Percentiles rank a stretch among this genome's conserved stretches.
Conservation (phyloP, 805 yeast genomes). For the Candida cerambycidarum region DNA sequence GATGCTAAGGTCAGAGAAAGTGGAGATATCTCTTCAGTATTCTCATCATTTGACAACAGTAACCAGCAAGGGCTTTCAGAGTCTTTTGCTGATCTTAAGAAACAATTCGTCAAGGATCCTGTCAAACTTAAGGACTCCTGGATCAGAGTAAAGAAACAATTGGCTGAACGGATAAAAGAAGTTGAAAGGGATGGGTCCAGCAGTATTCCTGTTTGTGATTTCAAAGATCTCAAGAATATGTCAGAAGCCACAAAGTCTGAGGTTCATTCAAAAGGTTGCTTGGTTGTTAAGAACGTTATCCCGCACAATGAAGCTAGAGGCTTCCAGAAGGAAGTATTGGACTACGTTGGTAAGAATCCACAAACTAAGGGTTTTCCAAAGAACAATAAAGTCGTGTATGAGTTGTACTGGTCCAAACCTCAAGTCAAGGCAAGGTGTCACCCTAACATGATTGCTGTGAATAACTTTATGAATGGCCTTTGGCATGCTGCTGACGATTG, state of each 20-base stretch:
- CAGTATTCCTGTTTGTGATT: slow-evolving; percentile 23
- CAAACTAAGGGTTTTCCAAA: slow-evolving; percentile 25
- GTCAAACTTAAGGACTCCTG: slow-evolving; percentile 5
- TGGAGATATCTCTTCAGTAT: slow-evolving; percentile 23
- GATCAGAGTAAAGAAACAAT: slow-evolving; percentile 2
- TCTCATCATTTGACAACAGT: slow-evolving; percentile 6
- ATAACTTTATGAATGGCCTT: slow-evolving; percentile 21
- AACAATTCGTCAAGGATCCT: not conserved
- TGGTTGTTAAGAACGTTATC: slow-evolving; percentile 31
- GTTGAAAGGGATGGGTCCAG: slow-evolving; percentile 21
- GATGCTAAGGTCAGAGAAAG: slow-evolving; percentile 62
- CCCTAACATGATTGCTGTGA: slow-evolving; percentile 25
- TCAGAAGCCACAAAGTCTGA: not conserved
- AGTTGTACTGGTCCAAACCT: slow-evolving; percentile 38
- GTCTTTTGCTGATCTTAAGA: slow-evolving; percentile 3
- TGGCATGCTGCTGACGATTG: slow-evolving; percentile 27
- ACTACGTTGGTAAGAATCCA: slow-evolving; percentile 25
- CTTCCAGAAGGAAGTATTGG: slow-evolving; percentile 20
- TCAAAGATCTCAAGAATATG: slow-evolving; percentile 15
- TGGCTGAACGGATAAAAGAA: slow-evolving; percentile 9
- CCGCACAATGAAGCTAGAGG: slow-evolving; percentile 20
- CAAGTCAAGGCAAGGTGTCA: slow-evolving; percentile 39
- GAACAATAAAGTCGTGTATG: slow-evolving; percentile 25
- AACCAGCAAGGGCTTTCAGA: not conserved
- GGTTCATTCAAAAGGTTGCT: slow-evolving; percentile 20